Evolutionary conservation across 805 yeast species (phyloP).

Genomic region (Yarrowia divulgata): DNA sequence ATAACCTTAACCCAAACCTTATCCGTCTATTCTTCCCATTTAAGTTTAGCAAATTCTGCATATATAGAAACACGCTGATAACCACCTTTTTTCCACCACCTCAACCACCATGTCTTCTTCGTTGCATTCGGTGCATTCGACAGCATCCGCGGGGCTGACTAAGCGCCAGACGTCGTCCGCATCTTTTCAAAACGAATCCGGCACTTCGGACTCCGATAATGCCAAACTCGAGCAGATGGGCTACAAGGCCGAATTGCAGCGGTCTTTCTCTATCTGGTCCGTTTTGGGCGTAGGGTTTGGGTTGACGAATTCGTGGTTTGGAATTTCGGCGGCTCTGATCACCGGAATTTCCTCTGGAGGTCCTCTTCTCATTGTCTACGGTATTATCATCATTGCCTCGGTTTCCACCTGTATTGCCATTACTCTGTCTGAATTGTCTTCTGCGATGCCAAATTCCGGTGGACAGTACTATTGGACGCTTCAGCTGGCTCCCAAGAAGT

Average conservation of each 20-base stretch:
- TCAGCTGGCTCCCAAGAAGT: conserved; percentile 47
- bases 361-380: conserved; percentile 68
- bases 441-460: conserved; percentile 71
- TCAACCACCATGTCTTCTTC: not conserved
- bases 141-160: not conserved
- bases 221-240: conserved; percentile 52
- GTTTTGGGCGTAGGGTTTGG: conserved; percentile 61
- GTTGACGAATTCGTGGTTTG: conserved; percentile 69
- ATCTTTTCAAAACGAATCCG: not conserved
- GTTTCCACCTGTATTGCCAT: conserved; percentile 65
- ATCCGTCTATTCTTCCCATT: not conserved
- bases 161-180: not conserved
- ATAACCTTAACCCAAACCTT: not conserved
- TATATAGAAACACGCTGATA: not conserved
- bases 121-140: not conserved
- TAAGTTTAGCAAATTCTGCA: conserved; percentile 3
- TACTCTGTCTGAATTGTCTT: conserved; percentile 69
- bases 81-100: not conserved
- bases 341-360: conserved; percentile 70
- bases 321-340: conserved; percentile 67
- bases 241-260: conserved; percentile 66
- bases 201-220: conserved; percentile 18
- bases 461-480: conserved; percentile 76
- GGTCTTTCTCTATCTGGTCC: conserved; percentile 64
- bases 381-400: conserved; percentile 59